These are phyloP conservation scores for Eragrostis nindensis DNA, from an alignment of 176 grass and related monocot species.

Conservation along the genomic window DNA sequence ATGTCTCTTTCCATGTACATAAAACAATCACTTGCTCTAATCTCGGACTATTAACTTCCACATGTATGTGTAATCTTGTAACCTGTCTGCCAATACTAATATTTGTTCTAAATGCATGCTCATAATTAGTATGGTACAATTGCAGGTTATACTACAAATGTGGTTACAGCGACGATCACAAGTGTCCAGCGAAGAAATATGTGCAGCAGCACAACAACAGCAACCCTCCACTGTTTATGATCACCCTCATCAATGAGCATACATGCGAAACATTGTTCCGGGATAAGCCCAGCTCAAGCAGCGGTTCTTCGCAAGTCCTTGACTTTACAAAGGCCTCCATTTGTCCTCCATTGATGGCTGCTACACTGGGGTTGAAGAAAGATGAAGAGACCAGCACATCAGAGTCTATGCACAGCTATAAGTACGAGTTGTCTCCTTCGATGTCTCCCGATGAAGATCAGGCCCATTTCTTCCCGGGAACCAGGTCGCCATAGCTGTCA, in stretches of 20 bases:
- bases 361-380: background rate
- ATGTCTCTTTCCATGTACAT: background rate
- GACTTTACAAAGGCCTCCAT: conserved; percentile 41
- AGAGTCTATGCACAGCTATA: background rate
- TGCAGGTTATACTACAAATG: conserved; percentile 62
- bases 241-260: conserved; percentile 45
- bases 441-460: conserved; percentile 10
- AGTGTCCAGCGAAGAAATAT: conserved; percentile 54
- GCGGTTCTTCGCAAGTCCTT: conserved; percentile 16
- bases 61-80: background rate
- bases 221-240: conserved; percentile 23
- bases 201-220: conserved; percentile 43
- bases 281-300: conserved; percentile 25
- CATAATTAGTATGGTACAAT: background rate
- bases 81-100: background rate
- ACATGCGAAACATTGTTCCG: conserved; percentile 42
- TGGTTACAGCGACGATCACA: conserved; percentile 40
- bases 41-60: background rate
- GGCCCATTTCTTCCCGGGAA: background rate
- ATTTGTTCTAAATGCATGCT: background rate
- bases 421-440: conserved; percentile 13
- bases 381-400: conserved; percentile 17
- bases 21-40: background rate
- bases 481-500: background rate
- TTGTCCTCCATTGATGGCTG: conserved; percentile 3